These are phyloP conservation scores for Camellia granthamiana DNA, from an alignment of 148 eudicot species.

Conservation along the genomic window DNA sequence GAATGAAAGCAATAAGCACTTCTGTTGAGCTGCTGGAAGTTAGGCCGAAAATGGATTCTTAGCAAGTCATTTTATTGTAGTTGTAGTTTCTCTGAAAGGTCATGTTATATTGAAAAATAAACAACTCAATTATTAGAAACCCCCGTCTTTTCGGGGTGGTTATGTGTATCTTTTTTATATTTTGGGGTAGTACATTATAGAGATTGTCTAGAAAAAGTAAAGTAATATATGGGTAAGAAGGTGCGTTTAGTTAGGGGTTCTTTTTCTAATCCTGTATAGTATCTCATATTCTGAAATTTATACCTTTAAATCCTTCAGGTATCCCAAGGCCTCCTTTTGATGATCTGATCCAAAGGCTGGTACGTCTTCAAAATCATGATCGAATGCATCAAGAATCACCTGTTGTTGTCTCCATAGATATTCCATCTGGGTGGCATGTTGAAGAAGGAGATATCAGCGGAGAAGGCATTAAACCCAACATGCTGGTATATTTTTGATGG, in stretches of 20 bases:
- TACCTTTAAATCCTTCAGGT: conserved; percentile 39
- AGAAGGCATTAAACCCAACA: conserved; percentile 77
- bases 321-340: conserved; percentile 95
- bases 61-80: no score
- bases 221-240: not conserved
- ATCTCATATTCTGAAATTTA: not conserved
- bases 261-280: not conserved
- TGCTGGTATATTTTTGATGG: conserved; percentile 68
- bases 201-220: not conserved
- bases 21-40: not conserved
- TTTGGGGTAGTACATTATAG: no score
- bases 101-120: not conserved
- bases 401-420: conserved; percentile 75
- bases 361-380: conserved; percentile 36
- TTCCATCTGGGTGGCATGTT: conserved; percentile 99
- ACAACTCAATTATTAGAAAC: not conserved
- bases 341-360: conserved; percentile 61
- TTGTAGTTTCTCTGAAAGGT: no score
- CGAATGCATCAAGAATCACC: conserved; percentile 49
- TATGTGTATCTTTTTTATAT: not conserved
- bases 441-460: conserved; percentile 83
- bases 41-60: not conserved
- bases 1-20: not conserved
- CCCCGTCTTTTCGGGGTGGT: not conserved
- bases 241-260: not conserved